Conservation (phyloP, 1,139 yeast genomes). For the Wickerhamomyces sp. region DNA sequence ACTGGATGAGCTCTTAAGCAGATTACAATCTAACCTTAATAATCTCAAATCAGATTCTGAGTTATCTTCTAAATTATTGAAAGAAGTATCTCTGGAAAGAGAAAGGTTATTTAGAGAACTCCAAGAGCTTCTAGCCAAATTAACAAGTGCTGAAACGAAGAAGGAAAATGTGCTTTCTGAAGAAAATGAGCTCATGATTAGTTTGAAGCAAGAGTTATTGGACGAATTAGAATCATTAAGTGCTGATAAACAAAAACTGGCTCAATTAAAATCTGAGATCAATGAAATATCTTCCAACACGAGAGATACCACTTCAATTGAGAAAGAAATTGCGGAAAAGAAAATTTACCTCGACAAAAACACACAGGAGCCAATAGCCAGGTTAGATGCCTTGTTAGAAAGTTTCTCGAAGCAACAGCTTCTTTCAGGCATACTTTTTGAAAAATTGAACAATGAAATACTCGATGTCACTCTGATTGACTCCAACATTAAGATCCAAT, state of each 20-base stretch:
- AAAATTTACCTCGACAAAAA: constrained; percentile 15
- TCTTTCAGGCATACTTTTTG: constrained; percentile 22
- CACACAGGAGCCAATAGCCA: constrained; percentile 20
- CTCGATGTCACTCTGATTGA: constrained; percentile 11
- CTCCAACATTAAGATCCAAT: constrained; percentile 4
- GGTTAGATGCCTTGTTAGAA: constrained; percentile 16
- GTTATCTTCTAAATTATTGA: not conserved
- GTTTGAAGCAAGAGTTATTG: constrained; percentile 16
- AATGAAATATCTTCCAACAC: constrained; percentile 4
- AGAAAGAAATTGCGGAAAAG: constrained; percentile 17
- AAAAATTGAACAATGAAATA: constrained; percentile 13
- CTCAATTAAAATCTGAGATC: constrained; percentile 9
- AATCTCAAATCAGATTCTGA: constrained; percentile 12
- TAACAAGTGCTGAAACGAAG: constrained; percentile 1
- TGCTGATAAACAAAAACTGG: constrained; percentile 8
- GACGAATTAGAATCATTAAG: constrained; percentile 11
- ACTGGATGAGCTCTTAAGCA: constrained; percentile 33
- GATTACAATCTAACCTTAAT: constrained; percentile 11
- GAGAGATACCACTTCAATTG: constrained; percentile 16
- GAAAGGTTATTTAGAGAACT: constrained; percentile 6
- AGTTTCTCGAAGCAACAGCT: constrained; percentile 19
- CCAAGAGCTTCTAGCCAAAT: not conserved
- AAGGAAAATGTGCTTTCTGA: constrained; percentile 14
- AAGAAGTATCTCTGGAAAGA: not conserved
- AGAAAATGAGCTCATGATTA: constrained; percentile 16